Percentiles rank a stretch among this genome's conserved stretches.
Evolutionary conservation across 768 basidiomycete genomes (phyloP).

Genomic region (Megacollybia marginata): DNA sequence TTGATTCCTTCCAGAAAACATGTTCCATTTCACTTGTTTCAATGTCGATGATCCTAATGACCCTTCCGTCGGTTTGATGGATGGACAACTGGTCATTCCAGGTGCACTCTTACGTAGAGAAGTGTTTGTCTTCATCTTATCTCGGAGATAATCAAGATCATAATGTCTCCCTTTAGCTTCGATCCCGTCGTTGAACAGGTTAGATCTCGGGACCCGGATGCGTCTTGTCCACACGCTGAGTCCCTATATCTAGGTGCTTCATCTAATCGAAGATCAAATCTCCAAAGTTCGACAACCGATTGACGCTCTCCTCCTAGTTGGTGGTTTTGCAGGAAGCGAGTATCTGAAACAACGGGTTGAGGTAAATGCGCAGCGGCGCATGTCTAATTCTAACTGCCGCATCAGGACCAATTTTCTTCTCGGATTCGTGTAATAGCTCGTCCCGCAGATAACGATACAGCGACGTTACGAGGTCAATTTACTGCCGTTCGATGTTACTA

Average conservation of each 20-base stretch:
- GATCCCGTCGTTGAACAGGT: constrained; percentile 82
- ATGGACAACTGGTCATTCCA: constrained; percentile 80
- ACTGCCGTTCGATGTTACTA: too few relatives aligned
- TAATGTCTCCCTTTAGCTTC: constrained; percentile 30
- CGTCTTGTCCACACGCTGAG: constrained; percentile 2
- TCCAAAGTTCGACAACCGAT: constrained; percentile 60
- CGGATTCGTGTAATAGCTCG: constrained; percentile 72
- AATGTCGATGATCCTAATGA: constrained; percentile 82
- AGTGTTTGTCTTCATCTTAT: constrained; percentile 28
- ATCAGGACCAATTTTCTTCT: constrained; percentile 58
- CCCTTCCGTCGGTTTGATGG: constrained; percentile 67
- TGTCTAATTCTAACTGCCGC: not conserved
- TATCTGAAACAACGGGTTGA: constrained; percentile 77
- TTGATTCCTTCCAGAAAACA: constrained; percentile 44
- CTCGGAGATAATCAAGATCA: not conserved
- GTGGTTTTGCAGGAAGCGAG: constrained; percentile 83
- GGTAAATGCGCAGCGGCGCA: constrained; percentile 30
- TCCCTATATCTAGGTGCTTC: constrained; percentile 48
- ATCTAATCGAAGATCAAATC: constrained; percentile 72
- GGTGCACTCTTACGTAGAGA: constrained; percentile 72
- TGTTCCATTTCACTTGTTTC: constrained; percentile 89
- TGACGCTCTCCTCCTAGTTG: constrained; percentile 83
- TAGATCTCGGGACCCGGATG: constrained; percentile 14
- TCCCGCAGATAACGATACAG: constrained; percentile 83
- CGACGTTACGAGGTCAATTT: constrained; percentile 55